phyloP scores from a whole-genome alignment of 1,284 basidiomycete species.

The Cutaneotrichosporon cyanovorans region DNA sequence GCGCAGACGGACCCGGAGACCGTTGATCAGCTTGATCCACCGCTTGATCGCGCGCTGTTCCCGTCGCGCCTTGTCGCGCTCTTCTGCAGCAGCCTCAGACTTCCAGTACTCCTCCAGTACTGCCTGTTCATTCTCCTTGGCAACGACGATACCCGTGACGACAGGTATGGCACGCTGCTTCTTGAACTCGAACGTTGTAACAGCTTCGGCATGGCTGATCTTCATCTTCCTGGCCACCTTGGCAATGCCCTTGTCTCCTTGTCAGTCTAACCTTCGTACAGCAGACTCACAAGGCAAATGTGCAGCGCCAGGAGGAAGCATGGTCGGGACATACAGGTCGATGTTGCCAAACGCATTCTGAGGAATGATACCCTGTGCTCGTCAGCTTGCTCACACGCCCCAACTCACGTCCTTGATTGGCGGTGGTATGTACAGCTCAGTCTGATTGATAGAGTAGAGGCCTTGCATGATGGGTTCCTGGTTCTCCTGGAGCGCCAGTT shows the following conservation, averaged over 20 bases:
- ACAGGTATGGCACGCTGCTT: constrained; percentile 82
- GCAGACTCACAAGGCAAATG: constrained; percentile 73
- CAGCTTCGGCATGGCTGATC: constrained; percentile 84
- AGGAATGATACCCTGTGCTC: constrained; percentile 70
- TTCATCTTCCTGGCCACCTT: constrained; percentile 77
- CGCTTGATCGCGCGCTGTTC: constrained; percentile 76
- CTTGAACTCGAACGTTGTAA: constrained; percentile 85
- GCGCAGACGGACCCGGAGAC: constrained; percentile 73
- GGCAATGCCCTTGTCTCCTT: constrained; percentile 69
- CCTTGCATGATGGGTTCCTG: constrained; percentile 70
- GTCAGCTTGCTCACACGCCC: constrained; percentile 1
- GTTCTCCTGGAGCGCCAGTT: constrained; percentile 56
- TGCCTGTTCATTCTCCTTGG: constrained; percentile 65
- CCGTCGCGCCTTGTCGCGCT: constrained; percentile 66
- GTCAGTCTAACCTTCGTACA: constrained; percentile 6
- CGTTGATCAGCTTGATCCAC: constrained; percentile 83
- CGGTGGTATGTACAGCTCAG: constrained; percentile 67
- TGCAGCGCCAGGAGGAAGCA: constrained; percentile 81
- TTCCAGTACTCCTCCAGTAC: constrained; percentile 85
- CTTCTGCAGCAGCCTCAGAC: constrained; percentile 65
- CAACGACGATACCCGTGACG: constrained; percentile 78
- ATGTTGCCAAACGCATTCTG: constrained; percentile 97
- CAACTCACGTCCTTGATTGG: constrained; percentile 72
- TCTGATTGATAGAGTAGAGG: constrained; percentile 78
- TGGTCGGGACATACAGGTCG: constrained; percentile 87